Evolutionary conservation across 805 yeast genomes (phyloP).

Genomic region (Ascoidea asiatica): DNA sequence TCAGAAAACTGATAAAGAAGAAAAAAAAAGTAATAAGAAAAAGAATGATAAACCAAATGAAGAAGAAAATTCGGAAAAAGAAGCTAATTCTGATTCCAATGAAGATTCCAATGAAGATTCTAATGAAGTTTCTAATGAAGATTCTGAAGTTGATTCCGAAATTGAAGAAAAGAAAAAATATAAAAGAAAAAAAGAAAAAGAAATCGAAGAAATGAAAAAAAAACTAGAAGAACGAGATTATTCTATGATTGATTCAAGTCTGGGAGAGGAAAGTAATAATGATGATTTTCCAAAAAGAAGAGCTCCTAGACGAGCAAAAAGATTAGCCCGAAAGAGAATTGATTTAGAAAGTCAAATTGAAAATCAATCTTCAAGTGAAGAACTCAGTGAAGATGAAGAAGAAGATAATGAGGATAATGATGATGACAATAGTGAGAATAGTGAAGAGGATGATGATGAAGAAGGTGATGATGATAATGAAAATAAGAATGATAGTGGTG

Average conservation of each 20-base stretch:
- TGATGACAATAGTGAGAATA: background rate
- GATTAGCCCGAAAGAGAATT: background rate
- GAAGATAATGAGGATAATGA: background rate
- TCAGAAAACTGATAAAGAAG: background rate
- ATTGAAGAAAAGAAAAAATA: too few relatives aligned
- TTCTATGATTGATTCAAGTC: too few relatives aligned
- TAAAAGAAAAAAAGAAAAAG: too few relatives aligned
- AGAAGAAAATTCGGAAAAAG: background rate
- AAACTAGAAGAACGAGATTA: too few relatives aligned
- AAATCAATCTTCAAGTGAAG: background rate
- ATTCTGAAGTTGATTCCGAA: background rate
- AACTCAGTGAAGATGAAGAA: background rate
- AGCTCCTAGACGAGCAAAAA: background rate
- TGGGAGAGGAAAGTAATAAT: too few relatives aligned
- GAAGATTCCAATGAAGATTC: background rate
- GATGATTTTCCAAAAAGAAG: background rate
- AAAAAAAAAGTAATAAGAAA: background rate
- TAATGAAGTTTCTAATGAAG: background rate
- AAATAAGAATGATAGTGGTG: background rate
- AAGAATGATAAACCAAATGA: background rate
- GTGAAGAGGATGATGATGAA: too few relatives aligned
- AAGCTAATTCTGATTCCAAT: background rate
- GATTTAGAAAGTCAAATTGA: background rate
- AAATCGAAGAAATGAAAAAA: too few relatives aligned
- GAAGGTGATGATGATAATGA: background rate